Evolutionary conservation across 2,329 filamentous ascomycete species (phyloP), one percentile per base, ranked within the genome.

Genomic region (Pseudovirgaria hyperparasitica): DNA sequence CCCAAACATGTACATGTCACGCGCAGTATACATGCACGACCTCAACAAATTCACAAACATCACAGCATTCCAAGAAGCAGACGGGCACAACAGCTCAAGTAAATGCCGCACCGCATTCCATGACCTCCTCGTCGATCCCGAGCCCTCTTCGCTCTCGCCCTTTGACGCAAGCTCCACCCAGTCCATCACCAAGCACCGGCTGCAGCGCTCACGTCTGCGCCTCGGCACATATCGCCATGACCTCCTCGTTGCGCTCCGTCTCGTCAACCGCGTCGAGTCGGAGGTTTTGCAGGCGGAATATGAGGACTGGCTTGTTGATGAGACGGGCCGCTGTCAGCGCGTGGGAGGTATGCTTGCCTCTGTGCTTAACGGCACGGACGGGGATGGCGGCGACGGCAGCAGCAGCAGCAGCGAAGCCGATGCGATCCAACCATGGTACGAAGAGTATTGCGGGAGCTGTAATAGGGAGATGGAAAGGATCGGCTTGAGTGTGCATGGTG

Each of bases 211-310:
- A n/a, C 70, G 87, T 7, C 81, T 92, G 53, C 71, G 77, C 14
- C 70, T 98, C 0, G 87, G 81, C 1, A 63, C 72, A 2, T 90
- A 94, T 50, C 70, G 90, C 3, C 84, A 98, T 50, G 85, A 96
- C 46, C 63, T 98, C 12, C 60, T 96, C 3, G 86, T 98, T 5
- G 85, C 86, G 5, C 74, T 96, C 61, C 74, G 86, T 4, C 72
- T 94, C 3, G 76, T 96, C 34, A 94, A 96, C 54, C 77, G 70
- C 31, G 74, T 96, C 16, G 90, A 96, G 61, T 68, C 70, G 32
- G 85, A 94, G 52, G 76, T 93, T 50, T 55, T 96, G 28, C 70
- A 74, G 43, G 78, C 79, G 1, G 87, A 94, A 52, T 98, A 85
- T 77, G 86, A 93, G 58, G 81, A 82, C 37, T 98, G 87, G 86